Percentiles rank a stretch among this genome's conserved stretches.
Conservation (phyloP, 2,329 filamentous ascomycete species). For the Pseudogymnoascus sp. region DNA sequence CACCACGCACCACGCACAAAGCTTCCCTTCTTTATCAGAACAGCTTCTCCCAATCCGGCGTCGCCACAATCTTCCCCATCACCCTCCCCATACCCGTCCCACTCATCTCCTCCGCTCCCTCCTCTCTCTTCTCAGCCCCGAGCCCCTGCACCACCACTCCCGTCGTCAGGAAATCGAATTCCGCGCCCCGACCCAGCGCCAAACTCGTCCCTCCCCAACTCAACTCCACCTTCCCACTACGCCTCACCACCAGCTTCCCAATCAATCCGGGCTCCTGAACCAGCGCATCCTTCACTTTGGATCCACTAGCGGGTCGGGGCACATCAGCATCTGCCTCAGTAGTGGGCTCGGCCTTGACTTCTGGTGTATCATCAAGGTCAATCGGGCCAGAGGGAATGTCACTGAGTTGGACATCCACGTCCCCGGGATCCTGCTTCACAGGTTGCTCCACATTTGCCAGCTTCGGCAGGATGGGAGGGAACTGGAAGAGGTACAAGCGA, state of each 20-base stretch:
- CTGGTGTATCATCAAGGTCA: neutral
- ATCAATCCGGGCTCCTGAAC: constrained; percentile 46
- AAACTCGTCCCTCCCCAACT: constrained; percentile 53
- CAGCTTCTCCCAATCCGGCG: constrained; percentile 46
- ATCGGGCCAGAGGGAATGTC: constrained; percentile 2
- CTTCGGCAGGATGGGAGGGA: constrained; percentile 53
- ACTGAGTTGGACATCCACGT: constrained; percentile 15
- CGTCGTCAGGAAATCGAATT: constrained; percentile 48
- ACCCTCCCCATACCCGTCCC: constrained; percentile 56
- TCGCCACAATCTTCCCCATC: constrained; percentile 53
- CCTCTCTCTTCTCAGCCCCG: constrained; percentile 26
- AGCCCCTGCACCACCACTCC: constrained; percentile 52
- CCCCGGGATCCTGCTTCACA: constrained; percentile 7
- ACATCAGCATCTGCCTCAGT: constrained; percentile 12
- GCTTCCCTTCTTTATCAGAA: neutral
- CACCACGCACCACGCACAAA: no score
- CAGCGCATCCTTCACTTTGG: constrained; percentile 20
- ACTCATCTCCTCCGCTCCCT: constrained; percentile 19
- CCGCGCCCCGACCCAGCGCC: constrained; percentile 43
- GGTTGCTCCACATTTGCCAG: constrained; percentile 28
- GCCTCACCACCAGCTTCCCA: constrained; percentile 51
- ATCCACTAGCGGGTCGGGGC: neutral
- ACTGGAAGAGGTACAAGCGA: constrained; percentile 55
- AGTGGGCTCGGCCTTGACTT: constrained; percentile 30
- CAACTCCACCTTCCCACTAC: constrained; percentile 54